Conservation (phyloP, 352 stramenopile species). For the Pythium scleroteichum region DNA sequence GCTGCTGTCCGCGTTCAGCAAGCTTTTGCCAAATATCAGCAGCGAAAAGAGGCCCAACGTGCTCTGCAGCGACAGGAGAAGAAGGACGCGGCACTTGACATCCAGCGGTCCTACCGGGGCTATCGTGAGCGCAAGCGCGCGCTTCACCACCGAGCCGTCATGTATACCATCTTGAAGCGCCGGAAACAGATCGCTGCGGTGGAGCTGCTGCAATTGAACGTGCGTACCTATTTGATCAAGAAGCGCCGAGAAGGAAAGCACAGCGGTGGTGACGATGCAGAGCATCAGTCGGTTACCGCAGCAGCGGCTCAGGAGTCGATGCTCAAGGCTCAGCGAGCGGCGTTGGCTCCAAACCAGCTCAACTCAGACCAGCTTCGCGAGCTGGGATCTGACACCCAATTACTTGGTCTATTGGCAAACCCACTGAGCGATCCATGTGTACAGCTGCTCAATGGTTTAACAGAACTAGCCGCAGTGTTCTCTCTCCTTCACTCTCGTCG, state of each 20-base stretch:
- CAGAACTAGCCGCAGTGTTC: slow-evolving; percentile 24
- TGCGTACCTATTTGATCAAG: slow-evolving; percentile 63
- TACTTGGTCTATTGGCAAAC: background rate
- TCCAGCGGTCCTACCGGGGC: slow-evolving; percentile 65
- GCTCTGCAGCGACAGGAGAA: slow-evolving; percentile 48
- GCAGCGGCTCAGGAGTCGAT: slow-evolving; percentile 6
- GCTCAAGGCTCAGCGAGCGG: slow-evolving; percentile 10
- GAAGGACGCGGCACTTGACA: slow-evolving; percentile 52
- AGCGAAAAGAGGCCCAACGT: slow-evolving; percentile 54
- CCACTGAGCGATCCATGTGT: slow-evolving; percentile 13
- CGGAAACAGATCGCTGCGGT: slow-evolving; percentile 55
- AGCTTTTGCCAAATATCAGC: slow-evolving; percentile 60
- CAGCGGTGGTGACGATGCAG: background rate
- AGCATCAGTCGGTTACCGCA: background rate
- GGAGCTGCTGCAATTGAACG: slow-evolving; percentile 64
- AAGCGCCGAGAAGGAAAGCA: slow-evolving; percentile 20
- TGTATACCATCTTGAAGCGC: slow-evolving; percentile 44
- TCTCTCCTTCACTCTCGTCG: slow-evolving; percentile 29
- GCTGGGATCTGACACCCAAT: too few relatives aligned
- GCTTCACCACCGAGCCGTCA: slow-evolving; percentile 57
- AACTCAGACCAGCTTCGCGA: too few relatives aligned
- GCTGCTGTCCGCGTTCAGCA: slow-evolving; percentile 52
- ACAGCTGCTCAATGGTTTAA: slow-evolving; percentile 22
- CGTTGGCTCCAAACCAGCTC: background rate
- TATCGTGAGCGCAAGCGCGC: slow-evolving; percentile 50